Base-by-base conservation (phyloP, 495 filamentous ascomycete genomes). In the Hamigera avellanea region DNA sequence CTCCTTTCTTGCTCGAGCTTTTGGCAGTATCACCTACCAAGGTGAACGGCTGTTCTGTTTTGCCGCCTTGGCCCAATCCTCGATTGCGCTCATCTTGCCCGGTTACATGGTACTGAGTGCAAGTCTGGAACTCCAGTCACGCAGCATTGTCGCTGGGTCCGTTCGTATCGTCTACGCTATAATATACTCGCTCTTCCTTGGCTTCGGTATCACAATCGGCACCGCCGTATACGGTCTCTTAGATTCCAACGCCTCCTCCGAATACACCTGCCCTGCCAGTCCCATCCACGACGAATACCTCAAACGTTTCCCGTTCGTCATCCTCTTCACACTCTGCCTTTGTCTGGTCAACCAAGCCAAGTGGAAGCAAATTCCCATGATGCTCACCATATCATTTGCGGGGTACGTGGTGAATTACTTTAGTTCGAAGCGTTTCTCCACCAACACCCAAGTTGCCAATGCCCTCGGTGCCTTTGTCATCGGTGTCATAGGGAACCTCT, bases 121-220 rank as follows among this genome's bases (percentile, higher is more conserved):
- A 6, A 80, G 76, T 32, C 70, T 96, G 19, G 89, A 96, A 54
- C 73, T 96, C 0, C 89, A 95, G 54, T 89, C 82, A 7, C 72
- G 75, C 35, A 80, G 78, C 40, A 79, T 96, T 33, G 80, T 95
- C 4, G 86, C 89, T 13, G 89, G 89, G 1, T 88, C 84, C 5
- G 83, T 95, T 8, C 83, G 89, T 32, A 88, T 95, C 81, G 85
- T 96, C 5, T 95, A 95, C 44, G 86, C 89, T 6, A 81, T 95
- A 37, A 89, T 95, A 19, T 95, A 95, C 57, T 89, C 88, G 0
- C 68, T 95, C 1, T 93, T 95, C 57, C 78, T 96, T 6, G 89
- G 89, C n/a, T 95, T 89, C 48, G 91, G 89, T 6, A 94, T 96
- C 46, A 95, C 91, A 4, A 84, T 96, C 25, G 89, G 89, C 17